These are phyloP conservation scores for Alternaria viburni DNA, from an alignment of 2,329 filamentous ascomycete species.

Conservation along the genomic window DNA sequence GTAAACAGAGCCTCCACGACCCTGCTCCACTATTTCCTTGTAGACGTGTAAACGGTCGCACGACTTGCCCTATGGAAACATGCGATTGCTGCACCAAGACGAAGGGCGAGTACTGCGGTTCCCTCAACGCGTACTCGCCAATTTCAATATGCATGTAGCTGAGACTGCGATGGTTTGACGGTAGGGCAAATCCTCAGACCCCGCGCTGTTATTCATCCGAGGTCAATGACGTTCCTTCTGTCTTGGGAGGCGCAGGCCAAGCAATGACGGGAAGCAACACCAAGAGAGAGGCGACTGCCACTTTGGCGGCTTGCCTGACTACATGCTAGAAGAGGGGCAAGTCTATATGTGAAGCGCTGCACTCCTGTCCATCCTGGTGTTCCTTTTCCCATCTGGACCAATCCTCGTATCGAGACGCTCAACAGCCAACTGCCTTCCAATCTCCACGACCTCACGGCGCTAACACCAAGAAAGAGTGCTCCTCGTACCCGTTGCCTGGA, in stretches of 20 bases:
- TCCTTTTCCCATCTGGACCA: not conserved
- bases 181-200: not conserved
- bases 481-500: not conserved
- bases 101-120: not conserved
- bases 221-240: constrained; percentile 22
- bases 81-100: not conserved
- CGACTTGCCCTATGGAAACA: not conserved
- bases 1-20: not conserved
- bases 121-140: not conserved
- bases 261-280: constrained; percentile 19
- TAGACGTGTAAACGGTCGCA: not conserved
- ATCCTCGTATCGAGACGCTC: not conserved
- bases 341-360: constrained; percentile 14
- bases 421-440: not conserved
- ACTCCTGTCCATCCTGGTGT: not conserved
- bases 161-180: constrained; percentile 15
- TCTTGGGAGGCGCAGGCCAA: constrained; percentile 24
- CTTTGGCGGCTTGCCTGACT: not conserved
- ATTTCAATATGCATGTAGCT: constrained; percentile 6
- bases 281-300: constrained; percentile 16
- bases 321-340: not conserved
- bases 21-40: not conserved
- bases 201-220: constrained; percentile 3
- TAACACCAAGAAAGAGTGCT: not conserved
- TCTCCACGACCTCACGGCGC: not conserved